Evolutionary conservation across 1,284 basidiomycete genomes (phyloP).

Genomic region (Inonotus obliquus): DNA sequence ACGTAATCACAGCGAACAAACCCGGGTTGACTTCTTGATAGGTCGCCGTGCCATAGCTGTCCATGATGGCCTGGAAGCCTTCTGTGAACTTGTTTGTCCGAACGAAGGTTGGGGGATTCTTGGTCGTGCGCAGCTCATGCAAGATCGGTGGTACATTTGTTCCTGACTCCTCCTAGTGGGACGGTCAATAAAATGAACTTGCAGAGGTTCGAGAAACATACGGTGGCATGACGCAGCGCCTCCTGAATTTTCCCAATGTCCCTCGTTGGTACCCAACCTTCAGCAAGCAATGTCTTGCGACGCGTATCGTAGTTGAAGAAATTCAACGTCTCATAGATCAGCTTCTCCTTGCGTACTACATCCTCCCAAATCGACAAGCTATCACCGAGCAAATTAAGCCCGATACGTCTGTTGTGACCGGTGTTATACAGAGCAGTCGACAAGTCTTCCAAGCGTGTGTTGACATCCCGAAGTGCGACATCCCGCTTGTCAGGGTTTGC

Average conservation of each 20-base stretch:
- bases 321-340: slow-evolving; percentile 93
- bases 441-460: slow-evolving; percentile 88
- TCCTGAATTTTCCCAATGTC: slow-evolving; percentile 87
- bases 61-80: slow-evolving; percentile 97
- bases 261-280: slow-evolving; percentile 95
- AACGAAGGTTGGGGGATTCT: slow-evolving; percentile 94
- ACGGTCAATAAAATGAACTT: background rate
- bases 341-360: slow-evolving; percentile 92
- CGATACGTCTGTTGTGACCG: slow-evolving; percentile 77
- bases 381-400: slow-evolving; percentile 87
- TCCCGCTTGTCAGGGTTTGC: slow-evolving; percentile 89
- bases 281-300: slow-evolving; percentile 93
- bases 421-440: slow-evolving; percentile 90
- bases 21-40: slow-evolving; percentile 99
- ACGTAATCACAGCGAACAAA: slow-evolving; percentile 89
- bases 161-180: slow-evolving; percentile 82
- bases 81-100: slow-evolving; percentile 96
- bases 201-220: slow-evolving; percentile 31
- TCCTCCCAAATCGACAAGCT: slow-evolving; percentile 89
- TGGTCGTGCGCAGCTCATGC: slow-evolving; percentile 85
- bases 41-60: slow-evolving; percentile 91
- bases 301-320: slow-evolving; percentile 92
- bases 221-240: slow-evolving; percentile 89
- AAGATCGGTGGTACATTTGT: slow-evolving; percentile 91
- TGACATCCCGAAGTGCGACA: slow-evolving; percentile 87